Percentiles rank a stretch among this genome's conserved stretches.
Conservation (phyloP, 1,284 basidiomycete species). For the Ustilago xerochloae region DNA sequence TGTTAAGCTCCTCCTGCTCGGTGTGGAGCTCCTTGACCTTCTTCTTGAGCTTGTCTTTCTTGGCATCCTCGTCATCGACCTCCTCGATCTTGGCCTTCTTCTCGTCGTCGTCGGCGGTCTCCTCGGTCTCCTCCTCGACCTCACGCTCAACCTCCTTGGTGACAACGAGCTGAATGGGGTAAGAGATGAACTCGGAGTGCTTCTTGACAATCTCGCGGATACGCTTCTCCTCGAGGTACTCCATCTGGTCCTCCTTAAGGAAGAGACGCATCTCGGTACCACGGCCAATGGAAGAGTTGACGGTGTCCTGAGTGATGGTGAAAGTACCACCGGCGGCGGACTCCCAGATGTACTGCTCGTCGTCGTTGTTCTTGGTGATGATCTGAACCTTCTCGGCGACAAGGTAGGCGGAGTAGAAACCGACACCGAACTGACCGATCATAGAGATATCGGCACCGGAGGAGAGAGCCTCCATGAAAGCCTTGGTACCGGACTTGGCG, state of each 20-base stretch:
- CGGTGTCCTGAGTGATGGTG: slow-evolving; percentile 94
- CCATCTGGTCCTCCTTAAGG: slow-evolving; percentile 98
- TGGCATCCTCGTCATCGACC: slow-evolving; percentile 83
- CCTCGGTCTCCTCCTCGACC: slow-evolving; percentile 78
- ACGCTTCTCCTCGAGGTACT: slow-evolving; percentile 99
- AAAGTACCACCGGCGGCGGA: slow-evolving; percentile 99
- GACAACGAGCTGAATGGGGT: slow-evolving; percentile 98
- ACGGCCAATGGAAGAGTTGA: slow-evolving; percentile 89
- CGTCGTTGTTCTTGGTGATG: slow-evolving; percentile 99
- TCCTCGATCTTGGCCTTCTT: slow-evolving; percentile 79
- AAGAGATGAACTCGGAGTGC: slow-evolving; percentile 99
- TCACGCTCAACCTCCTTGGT: slow-evolving; percentile 98
- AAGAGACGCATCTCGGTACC: slow-evolving; percentile 94
- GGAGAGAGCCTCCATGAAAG: slow-evolving; percentile 90
- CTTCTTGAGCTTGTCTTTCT: slow-evolving; percentile 83
- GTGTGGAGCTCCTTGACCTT: slow-evolving; percentile 78
- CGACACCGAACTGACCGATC: slow-evolving; percentile 92
- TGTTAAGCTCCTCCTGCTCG: slow-evolving; percentile 96
- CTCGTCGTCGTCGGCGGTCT: slow-evolving; percentile 76
- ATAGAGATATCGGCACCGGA: slow-evolving; percentile 78
- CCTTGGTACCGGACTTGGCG: slow-evolving; percentile 95
- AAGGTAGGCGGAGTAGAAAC: slow-evolving; percentile 99
- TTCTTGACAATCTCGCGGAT: slow-evolving; percentile 99
- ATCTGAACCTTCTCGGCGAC: slow-evolving; percentile 98
- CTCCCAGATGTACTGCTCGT: slow-evolving; percentile 99